phyloP scores from a whole-genome alignment of 192 early-diverging fungal genomes.

The Paraglomus brasilianum region DNA sequence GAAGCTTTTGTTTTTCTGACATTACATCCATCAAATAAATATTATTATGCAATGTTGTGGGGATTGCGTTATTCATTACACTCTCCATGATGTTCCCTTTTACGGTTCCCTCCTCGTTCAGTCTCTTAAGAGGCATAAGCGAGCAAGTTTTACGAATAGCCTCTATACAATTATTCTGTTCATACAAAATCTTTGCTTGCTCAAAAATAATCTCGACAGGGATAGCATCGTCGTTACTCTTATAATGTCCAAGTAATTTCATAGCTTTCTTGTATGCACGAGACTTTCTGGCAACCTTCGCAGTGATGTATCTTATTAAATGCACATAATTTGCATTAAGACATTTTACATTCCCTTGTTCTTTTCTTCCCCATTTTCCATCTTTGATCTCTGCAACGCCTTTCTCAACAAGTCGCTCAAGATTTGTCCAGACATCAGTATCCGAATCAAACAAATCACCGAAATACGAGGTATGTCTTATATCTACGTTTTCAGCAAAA shows the following conservation, averaged over 20 bases:
- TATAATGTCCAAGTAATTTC: constrained; percentile 4
- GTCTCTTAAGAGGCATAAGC: constrained; percentile 28
- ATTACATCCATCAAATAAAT: background rate
- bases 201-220: constrained; percentile 16
- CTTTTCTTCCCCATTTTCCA: no score
- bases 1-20: constrained; percentile 9
- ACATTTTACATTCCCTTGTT: no score
- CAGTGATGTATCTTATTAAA: background rate
- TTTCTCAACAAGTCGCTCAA: no score
- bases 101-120: constrained; percentile 23
- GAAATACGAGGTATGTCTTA: no score
- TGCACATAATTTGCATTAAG: no score
- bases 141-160: constrained; percentile 11
- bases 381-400: no score
- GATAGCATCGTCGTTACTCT: background rate
- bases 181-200: constrained; percentile 18
- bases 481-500: no score
- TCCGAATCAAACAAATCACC: no score
- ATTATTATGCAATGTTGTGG: background rate
- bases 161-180: constrained; percentile 9
- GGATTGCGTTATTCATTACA: background rate
- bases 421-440: no score
- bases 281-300: constrained; percentile 26
- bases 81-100: constrained; percentile 16
- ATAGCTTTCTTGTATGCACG: constrained; percentile 3